These are phyloP conservation scores for Amanita jacksonii DNA, from an alignment of 768 basidiomycete genomes.

Conservation along the genomic window DNA sequence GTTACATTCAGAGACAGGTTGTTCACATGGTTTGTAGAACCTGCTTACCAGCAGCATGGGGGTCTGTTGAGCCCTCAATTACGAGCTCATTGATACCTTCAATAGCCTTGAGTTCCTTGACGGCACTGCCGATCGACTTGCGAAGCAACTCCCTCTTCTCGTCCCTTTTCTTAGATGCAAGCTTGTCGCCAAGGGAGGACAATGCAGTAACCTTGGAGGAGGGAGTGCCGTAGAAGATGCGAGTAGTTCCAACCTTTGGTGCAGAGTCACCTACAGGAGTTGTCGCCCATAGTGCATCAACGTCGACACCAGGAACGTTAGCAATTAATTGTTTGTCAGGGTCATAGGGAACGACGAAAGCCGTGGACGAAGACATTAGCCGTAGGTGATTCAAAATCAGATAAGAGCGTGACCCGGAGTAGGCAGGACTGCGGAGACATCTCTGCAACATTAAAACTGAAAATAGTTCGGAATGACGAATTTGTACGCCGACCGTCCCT, in stretches of 20 bases:
- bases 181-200: conserved; percentile 50
- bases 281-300: conserved; percentile 41
- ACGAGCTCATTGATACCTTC: conserved; percentile 54
- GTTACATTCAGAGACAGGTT: conserved; percentile 3
- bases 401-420: conserved; percentile 6
- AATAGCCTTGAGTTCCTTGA: conserved; percentile 55
- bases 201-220: conserved; percentile 39
- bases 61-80: conserved; percentile 56
- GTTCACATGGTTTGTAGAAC: background rate
- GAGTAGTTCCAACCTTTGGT: conserved; percentile 52
- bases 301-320: conserved; percentile 28
- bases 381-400: conserved; percentile 12
- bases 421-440: background rate
- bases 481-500: too few species aligned
- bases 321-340: conserved; percentile 24
- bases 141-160: conserved; percentile 58
- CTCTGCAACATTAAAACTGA: background rate
- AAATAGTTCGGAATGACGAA: background rate
- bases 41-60: conserved; percentile 66
- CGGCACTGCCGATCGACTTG: conserved; percentile 60
- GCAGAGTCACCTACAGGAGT: conserved; percentile 41
- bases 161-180: conserved; percentile 32
- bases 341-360: conserved; percentile 52
- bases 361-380: conserved; percentile 40
- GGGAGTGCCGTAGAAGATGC: conserved; percentile 54